Percentiles rank a stretch among this genome's conserved stretches.
Evolutionary conservation across 1,139 yeast species (phyloP).

Genomic region (Yamadazyma sp.): DNA sequence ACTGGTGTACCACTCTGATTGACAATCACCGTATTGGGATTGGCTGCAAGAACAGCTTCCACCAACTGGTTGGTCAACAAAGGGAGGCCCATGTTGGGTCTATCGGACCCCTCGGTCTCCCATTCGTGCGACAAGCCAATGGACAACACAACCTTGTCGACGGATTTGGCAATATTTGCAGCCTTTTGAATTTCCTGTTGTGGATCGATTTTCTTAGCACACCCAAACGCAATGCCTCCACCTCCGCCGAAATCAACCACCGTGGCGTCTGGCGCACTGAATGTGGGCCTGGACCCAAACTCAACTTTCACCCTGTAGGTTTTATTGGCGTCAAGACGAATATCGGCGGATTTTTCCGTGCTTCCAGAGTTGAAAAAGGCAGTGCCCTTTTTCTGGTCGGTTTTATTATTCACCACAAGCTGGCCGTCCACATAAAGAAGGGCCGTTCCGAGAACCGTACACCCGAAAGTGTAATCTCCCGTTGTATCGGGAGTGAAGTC

Average conservation of each 20-base stretch:
- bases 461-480: constrained; percentile 52
- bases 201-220: constrained; percentile 20
- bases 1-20: constrained; percentile 67
- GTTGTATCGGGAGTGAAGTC: constrained; percentile 44
- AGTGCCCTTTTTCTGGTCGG: constrained; percentile 47
- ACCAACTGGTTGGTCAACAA: constrained; percentile 48
- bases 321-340: constrained; percentile 38
- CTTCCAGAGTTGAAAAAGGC: constrained; percentile 50
- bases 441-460: constrained; percentile 55
- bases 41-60: constrained; percentile 44
- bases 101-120: constrained; percentile 36
- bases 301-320: constrained; percentile 45
- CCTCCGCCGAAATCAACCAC: constrained; percentile 22
- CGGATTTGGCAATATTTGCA: constrained; percentile 27
- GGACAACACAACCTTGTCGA: constrained; percentile 41
- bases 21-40: constrained; percentile 53
- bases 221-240: constrained; percentile 34
- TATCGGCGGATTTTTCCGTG: constrained; percentile 43
- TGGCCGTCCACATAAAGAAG: constrained; percentile 49
- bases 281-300: constrained; percentile 56
- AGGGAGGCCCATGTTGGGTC: constrained; percentile 40
- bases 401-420: constrained; percentile 56
- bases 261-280: constrained; percentile 18
- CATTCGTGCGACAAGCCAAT: constrained; percentile 39
- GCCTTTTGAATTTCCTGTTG: constrained; percentile 25